Evolutionary conservation across 2,329 filamentous ascomycete species (phyloP), one percentile per base, ranked within the genome.

Genomic region (Colletotrichum sp.): DNA sequence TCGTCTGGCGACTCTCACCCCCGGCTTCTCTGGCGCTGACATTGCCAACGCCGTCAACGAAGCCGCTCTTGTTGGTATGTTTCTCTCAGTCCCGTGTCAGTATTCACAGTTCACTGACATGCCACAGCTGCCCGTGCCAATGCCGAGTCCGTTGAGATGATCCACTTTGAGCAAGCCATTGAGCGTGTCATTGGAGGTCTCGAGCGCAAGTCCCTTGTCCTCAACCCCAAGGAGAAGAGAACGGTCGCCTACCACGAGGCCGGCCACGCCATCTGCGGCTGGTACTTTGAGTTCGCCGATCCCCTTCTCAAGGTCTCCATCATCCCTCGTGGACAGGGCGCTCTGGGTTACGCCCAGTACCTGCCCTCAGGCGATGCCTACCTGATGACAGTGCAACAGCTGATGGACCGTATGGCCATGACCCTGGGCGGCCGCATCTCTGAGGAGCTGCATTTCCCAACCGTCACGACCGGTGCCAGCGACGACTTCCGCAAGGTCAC

Each of bases 341-440:
- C 96, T 30, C 90, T 99, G 19, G 97, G 97, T 11, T 99, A 99
- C 83, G 97, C 97, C 3, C 97, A 99, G 85, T 99, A 99, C 84
- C 91, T 99, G n/a, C 97, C 97, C 1, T 90, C 93, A 27, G 93
- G 93, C 72, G 97, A 99, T 83, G 95, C 95, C 11, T 99, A 99
- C 85, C 91, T 99, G 78, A 97, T 99, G 96, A 98, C 94, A 82
- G 93, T 95, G 78, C 93, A 96, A 83, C 97, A 99, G 87, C 90
- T 99, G 57, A 98, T 99, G 95, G 97, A 99, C 85, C 96, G 97
- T 80, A 99, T 99, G 97, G 97, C 97, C 78, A 99, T 99, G 97
- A 98, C 96, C 4, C 93, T 99, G 71, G 97, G 96, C 80, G 97
- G 97, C 3, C 95, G 97, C 79, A 95, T 99, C 29, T 97, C 94